Base-by-base conservation (phyloP, 768 basidiomycete genomes). In the Mycena crocata region DNA sequence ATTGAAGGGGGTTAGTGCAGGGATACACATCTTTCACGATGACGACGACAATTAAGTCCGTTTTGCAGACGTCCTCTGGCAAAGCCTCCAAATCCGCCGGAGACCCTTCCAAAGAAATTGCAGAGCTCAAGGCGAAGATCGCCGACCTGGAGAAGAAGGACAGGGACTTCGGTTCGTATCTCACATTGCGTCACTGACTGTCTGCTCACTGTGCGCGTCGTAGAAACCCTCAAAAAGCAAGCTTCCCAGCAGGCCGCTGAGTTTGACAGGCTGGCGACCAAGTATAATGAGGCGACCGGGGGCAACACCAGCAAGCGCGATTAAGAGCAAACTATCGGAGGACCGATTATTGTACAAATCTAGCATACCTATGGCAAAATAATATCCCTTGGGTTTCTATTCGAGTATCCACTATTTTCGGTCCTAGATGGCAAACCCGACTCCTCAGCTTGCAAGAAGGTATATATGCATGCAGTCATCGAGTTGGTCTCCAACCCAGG, bases 161-260 rank as follows among this genome's bases (percentile, higher is more conserved):
- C 26, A 82, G 86, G 24, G 93, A 95, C 74, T 87, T 91, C 66
- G 89, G 92, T 92, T 73, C 69, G 80, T 77, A 6, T 32, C 54
- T 12, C 17, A 7, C 51, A 15, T 24, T 56, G 19, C 37, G 21
- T 46, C 37, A 13, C 42, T n/a, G n/a, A 17, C 13, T 14, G 45
- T 40, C 23, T n/a, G 14, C 34, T 49, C 17, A 37, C 34, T 52
- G 52, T 34, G 23, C 62, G 7, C 23, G 8, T 49, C n/a, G 30
- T 71, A 94, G 93, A 89, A 23, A 91, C 90, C 23, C 77, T 96
- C 59, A 94, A 94, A 83, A 92, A 90, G 78, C 94, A 96, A 77
- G 91, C 93, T 0, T 76, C 82, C 1, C 91, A 93, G 71, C 93
- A 95, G 69, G 90, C 89, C 5, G 84, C 82, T 26, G 93, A 95